Base-by-base conservation (phyloP, 345 rosid species). In the Gossypium arboreum region DNA sequence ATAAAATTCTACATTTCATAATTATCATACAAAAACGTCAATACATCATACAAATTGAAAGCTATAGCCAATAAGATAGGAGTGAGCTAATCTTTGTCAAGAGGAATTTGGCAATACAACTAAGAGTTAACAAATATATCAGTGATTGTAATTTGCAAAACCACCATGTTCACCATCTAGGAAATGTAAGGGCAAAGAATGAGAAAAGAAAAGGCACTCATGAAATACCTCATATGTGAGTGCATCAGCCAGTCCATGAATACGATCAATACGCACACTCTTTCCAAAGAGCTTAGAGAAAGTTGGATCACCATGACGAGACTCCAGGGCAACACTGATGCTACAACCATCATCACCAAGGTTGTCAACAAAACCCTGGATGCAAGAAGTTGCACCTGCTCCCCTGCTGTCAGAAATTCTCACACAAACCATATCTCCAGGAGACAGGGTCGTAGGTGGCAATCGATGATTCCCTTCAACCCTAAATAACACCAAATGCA, bases 401-500 rank as follows among this genome's bases (percentile, higher is more conserved):
- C 97, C 98, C 82, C 89, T 88, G 71, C 90, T 87, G 78, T 94
- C 92, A 27, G 94, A 94, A 57, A 83, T 80, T 83, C 98, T 87
- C 73, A 94, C 95, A 74, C 97, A 94, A 69, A 94, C 97, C 98
- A 92, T 94, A 77, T 94, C 97, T 74, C 98, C 98, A 62, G 98
- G 98, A 60, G 98, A 92, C 76, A 92, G 94, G 29, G 90, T 89
- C 4, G 95, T 92, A 15, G 98, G 98, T 2, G 98, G 98, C 59
- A 94, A 81, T 71, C 97, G 84, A 65, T 91, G 98, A 80, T 88
- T 91, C 67, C 88, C 89, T 80, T 94, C 97, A 68, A 83, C 91
- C 83, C 88, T 90, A 82, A 94, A 94, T 86, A 86, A 68, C 70
- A 94, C 94, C 76, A 92, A 87, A 82, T 92, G 90, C 98, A 94